Evolutionary conservation across 352 stramenopile genomes (phyloP), one percentile per base, ranked within the genome.

Genomic region (Globisporangium yorkense): DNA sequence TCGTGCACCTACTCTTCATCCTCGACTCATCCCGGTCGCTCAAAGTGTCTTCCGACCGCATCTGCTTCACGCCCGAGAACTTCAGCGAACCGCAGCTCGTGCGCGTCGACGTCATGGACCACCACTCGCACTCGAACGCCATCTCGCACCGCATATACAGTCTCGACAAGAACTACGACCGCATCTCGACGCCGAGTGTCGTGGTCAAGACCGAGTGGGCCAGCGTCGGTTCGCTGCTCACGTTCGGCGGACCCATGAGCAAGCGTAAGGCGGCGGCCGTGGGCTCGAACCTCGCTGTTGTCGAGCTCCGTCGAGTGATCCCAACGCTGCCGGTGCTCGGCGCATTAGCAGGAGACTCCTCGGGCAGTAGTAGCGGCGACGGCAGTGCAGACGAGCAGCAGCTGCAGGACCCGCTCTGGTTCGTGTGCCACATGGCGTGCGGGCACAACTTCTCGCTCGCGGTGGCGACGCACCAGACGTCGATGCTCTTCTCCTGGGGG

Each of bases 1-100:
- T 89, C 12, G 80, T 92, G 31, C 79, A 92, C 54, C 49, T 92
- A 41, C 59, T 87, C 60, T 73, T 87, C 45, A 59, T 72, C 6
- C 61, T 57, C 15, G 82, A 92, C 56, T 60, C 72, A 45, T 54
- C 49, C 18, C 62, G 67, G 37, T 72, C 66, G 13, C 57, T 89
- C 10, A 69, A 70, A 1, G 65, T 92, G 5, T 87, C 82, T 5
- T 82, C 75, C 18, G 77, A 89, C 57, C 77, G 82, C 8, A 54
- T 92, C n/a, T 82, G 71, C 65, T 92, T 92, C 65, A 81, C 77
- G 1, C 82, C 79, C 18, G 73, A 73, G 27, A 89, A 74, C 53
- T 87, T 62, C 50, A 5, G 24, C 2, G 65, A 82, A 55, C 77
- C 79, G 9, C 82, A 92, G 69, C 64, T 88, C 55, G 77, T 89